phyloP scores from a whole-genome alignment of 2,329 filamentous ascomycete genomes.

The Beauveria australis region DNA sequence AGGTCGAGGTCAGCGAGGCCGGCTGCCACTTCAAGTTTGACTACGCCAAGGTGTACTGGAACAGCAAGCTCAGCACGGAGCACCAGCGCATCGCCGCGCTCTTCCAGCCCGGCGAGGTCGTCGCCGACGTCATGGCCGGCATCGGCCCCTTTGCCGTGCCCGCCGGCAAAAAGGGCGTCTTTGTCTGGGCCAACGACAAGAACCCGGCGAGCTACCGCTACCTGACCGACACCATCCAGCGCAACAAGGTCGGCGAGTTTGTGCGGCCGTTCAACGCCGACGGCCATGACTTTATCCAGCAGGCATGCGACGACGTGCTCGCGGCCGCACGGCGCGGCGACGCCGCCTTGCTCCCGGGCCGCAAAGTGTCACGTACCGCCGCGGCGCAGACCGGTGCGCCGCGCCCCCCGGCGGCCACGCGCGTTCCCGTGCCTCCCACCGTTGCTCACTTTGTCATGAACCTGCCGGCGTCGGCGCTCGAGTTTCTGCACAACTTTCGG shows the following conservation, averaged over 20 bases:
- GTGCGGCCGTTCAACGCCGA: constrained; percentile 77
- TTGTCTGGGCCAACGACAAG: constrained; percentile 95
- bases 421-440: constrained; percentile 55
- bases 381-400: constrained; percentile 20
- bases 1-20: constrained; percentile 75
- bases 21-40: constrained; percentile 86
- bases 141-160: constrained; percentile 93
- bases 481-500: constrained; percentile 60
- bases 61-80: constrained; percentile 81
- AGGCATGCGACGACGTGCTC: constrained; percentile 54
- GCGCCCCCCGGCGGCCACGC: constrained; percentile 29
- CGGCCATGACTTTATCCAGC: constrained; percentile 70
- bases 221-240: constrained; percentile 59
- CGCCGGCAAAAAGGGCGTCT: constrained; percentile 79
- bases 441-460: constrained; percentile 99
- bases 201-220: constrained; percentile 80
- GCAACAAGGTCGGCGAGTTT: constrained; percentile 72
- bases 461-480: constrained; percentile 79
- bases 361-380: constrained; percentile 26
- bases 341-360: constrained; percentile 42
- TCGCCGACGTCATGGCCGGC: constrained; percentile 95
- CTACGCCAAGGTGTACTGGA: constrained; percentile 97
- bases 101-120: constrained; percentile 78
- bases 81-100: constrained; percentile 70
- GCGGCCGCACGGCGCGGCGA: constrained; percentile 42